Conservation (phyloP, 163 green algal species). For the Scenedesmus sp. region DNA sequence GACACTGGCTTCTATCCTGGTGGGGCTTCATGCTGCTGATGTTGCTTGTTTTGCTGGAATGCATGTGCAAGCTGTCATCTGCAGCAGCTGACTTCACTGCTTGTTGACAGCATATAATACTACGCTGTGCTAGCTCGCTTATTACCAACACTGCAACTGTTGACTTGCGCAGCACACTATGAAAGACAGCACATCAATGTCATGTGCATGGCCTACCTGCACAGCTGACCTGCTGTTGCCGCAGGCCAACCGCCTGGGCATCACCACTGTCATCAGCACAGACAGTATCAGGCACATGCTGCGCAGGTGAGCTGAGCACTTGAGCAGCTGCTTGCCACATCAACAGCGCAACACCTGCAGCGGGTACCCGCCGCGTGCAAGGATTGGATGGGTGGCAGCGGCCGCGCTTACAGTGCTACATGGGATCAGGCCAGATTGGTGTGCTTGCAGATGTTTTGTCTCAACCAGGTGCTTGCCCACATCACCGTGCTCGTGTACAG, state of each 20-base stretch:
- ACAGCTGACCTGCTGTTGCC: not conserved
- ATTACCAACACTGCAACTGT: not conserved
- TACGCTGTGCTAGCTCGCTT: not conserved
- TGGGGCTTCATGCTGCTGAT: constrained; percentile 38
- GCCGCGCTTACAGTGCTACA: no score
- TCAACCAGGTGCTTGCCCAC: no score
- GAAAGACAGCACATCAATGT: not conserved
- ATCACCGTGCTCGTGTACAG: no score
- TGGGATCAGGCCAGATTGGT: no score
- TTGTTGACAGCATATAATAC: not conserved
- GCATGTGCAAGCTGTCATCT: not conserved
- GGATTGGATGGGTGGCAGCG: no score
- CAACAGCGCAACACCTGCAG: not conserved
- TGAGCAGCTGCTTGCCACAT: not conserved
- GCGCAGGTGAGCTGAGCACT: constrained; percentile 29
- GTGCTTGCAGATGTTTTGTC: not conserved
- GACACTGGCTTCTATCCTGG: constrained; percentile 94
- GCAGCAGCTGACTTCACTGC: not conserved
- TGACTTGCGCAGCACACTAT: not conserved
- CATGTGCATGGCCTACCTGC: not conserved
- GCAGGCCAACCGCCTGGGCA: constrained; percentile 85
- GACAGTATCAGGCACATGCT: constrained; percentile 83
- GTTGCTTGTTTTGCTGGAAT: not conserved
- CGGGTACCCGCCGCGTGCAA: no score
- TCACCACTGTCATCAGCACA: constrained; percentile 93